Base-by-base conservation (phyloP, 345 rosid genomes). In the Salix suchowensis region DNA sequence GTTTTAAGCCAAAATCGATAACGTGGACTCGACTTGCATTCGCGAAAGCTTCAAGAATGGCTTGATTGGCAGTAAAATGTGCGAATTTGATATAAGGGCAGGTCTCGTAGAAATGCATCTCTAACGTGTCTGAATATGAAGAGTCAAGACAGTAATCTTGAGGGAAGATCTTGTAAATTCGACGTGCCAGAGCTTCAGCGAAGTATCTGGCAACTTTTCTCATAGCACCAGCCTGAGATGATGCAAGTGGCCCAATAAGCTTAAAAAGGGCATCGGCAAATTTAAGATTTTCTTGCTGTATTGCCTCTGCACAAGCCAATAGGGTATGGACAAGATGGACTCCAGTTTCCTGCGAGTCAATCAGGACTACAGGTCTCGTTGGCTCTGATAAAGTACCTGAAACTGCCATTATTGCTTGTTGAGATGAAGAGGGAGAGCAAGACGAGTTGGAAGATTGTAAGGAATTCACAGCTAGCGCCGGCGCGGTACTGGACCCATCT, bases 151-250 rank as follows among this genome's bases (percentile, higher is more conserved):
- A 30, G 46, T 58, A 9, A 10, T 70, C 70, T 40, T 70, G 78
- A 6, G 84, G 81, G 72, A 66, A 74, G 11, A 74, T 77, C 78
- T 82, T 77, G 81, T 82, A 82, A 52, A 82, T 82, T 36, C 81
- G 72, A n/a, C 84, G 81, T 46, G 84, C 81, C 9, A 82, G 60
- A 2, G 84, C 84, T 44, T 74, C 79, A 14, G 79, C 79, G 67
- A 77, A 82, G 65, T 78, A 82, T 18, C 79, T 78, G 0, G 84
- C 84, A 1, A 78, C 84, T 65, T 82, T 82, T 30, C 77, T 71
- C 84, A 82, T 77, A 4, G 84, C 71, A n/a, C 84, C 80, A 1
- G 76, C 72, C n/a, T 82, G 84, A 24, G 84, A 77, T n/a, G 81
- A 79, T 13, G 81, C 84, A 1, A 82, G 84, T 1, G 75, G 37